phyloP scores from a whole-genome alignment of 805 yeast genomes.

The Myxozyma mucilagina region DNA sequence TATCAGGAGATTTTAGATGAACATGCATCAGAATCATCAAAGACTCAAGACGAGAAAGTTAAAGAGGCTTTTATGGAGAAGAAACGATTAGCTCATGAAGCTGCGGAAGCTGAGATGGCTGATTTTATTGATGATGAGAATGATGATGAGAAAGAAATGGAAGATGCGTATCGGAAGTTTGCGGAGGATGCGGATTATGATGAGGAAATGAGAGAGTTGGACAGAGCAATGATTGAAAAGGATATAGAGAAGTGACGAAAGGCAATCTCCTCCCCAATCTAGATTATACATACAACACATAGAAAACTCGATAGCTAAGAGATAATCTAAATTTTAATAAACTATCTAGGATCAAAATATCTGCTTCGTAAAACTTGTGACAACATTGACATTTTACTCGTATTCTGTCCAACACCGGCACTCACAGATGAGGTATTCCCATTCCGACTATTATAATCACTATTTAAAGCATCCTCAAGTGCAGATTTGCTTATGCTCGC shows the following conservation, averaged over 20 bases:
- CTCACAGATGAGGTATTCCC: not conserved
- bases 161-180: not conserved
- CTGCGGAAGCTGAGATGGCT: slow-evolving; percentile 6
- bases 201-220: not conserved
- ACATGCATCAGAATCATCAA: not conserved
- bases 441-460: slow-evolving; percentile 16
- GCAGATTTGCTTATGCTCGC: slow-evolving; percentile 40
- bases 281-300: no score
- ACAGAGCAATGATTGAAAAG: not conserved
- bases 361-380: slow-evolving; percentile 16
- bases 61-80: not conserved
- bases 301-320: not conserved
- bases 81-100: not conserved
- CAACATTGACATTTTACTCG: slow-evolving; percentile 22
- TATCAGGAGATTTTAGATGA: not conserved
- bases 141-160: not conserved
- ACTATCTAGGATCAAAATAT: slow-evolving; percentile 20
- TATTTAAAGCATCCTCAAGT: slow-evolving; percentile 41
- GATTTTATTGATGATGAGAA: slow-evolving; percentile 12
- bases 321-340: not conserved
- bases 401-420: slow-evolving; percentile 9
- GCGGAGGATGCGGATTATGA: not conserved
- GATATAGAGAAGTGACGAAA: not conserved
- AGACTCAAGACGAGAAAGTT: not conserved
- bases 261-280: not conserved